phyloP scores from a whole-genome alignment of 2,329 filamentous ascomycete genomes.

The Orbilia oligospora region DNA sequence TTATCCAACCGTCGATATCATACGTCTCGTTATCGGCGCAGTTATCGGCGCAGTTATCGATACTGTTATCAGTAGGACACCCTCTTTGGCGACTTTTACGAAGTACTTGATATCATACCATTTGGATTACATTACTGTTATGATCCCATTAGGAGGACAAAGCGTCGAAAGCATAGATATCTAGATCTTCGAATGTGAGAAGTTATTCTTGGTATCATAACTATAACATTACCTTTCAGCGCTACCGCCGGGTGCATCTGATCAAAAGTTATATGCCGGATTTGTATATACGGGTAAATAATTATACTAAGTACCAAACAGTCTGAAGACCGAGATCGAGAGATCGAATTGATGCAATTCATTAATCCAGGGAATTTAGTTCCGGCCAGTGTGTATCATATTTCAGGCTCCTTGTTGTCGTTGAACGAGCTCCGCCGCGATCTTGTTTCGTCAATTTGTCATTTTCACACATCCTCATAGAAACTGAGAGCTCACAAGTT shows the following conservation, averaged over 20 bases:
- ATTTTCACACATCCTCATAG: neutral
- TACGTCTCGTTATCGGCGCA: neutral
- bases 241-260: neutral
- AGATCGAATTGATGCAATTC: neutral
- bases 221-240: neutral
- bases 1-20: neutral
- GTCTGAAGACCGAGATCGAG: neutral
- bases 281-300: neutral
- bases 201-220: neutral
- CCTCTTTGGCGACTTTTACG: neutral
- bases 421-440: neutral
- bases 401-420: neutral
- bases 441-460: constrained; percentile 7
- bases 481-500: neutral
- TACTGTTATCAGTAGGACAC: neutral
- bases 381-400: neutral
- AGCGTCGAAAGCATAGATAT: neutral
- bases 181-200: neutral
- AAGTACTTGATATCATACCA: neutral
- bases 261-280: neutral
- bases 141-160: neutral
- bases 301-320: neutral
- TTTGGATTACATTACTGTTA: neutral
- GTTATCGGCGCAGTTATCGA: neutral
- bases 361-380: neutral